Evolutionary conservation across 108 stramenopile genomes (phyloP).

Genomic region (Poteriospumella lacustris): DNA sequence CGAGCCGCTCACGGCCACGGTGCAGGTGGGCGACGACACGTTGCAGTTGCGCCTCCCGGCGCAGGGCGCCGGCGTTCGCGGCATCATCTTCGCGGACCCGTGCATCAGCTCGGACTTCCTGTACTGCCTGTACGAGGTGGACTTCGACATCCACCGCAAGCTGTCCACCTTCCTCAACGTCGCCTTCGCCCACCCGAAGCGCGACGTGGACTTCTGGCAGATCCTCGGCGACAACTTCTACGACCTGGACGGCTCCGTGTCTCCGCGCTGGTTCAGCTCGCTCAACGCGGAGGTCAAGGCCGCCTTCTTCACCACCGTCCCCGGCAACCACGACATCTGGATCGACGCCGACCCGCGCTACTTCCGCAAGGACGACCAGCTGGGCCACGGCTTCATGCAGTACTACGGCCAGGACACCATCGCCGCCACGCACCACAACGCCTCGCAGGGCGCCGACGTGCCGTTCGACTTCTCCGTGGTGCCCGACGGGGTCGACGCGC

Average conservation of each 20-base stretch:
- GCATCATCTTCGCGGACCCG: slow-evolving; percentile 14
- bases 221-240: slow-evolving; percentile 30
- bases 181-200: not conserved
- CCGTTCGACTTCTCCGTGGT: slow-evolving; percentile 22
- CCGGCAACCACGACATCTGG: slow-evolving; percentile 31
- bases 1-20: not conserved
- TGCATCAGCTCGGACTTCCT: not conserved
- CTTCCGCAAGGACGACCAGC: not conserved
- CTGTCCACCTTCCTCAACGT: not conserved
- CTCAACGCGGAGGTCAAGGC: not conserved
- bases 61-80: slow-evolving; percentile 2
- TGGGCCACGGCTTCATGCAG: slow-evolving; percentile 29
- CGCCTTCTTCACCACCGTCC: not conserved
- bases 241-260: not conserved
- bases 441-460: too few species aligned
- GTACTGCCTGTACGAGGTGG: not conserved
- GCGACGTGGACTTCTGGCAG: slow-evolving; percentile 14
- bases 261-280: not conserved
- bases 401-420: slow-evolving; percentile 21
- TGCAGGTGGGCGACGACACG: not conserved
- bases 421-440: not conserved
- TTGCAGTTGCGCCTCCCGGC: not conserved
- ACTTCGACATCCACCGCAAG: not conserved
- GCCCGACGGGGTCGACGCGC: not conserved
- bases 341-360: not conserved